These are phyloP conservation scores for Eimeria sp. DNA, from an alignment of 169 alveolate species.

Conservation along the genomic window DNA sequence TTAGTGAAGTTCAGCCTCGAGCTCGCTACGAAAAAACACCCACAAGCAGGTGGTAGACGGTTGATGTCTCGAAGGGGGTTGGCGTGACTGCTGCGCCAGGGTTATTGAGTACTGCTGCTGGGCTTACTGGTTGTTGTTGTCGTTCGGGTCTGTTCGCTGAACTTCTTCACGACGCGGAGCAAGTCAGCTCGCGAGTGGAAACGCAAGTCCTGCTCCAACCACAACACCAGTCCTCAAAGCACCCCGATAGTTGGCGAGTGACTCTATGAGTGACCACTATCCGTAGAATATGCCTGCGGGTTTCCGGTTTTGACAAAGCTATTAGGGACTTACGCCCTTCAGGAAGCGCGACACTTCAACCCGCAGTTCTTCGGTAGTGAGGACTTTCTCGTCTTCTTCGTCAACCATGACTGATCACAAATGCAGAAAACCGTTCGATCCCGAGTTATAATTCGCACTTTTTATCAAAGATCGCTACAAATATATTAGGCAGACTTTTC, in stretches of 20 bases:
- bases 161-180: slow-evolving; percentile 70
- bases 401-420: slow-evolving; percentile 63
- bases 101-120: background rate
- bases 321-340: slow-evolving; percentile 26
- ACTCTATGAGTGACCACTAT: background rate
- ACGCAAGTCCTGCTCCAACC: slow-evolving; percentile 62
- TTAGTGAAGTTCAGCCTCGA: slow-evolving; percentile 67
- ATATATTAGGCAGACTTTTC: background rate
- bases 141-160: slow-evolving; percentile 69
- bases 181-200: slow-evolving; percentile 68
- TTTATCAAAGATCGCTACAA: background rate
- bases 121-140: slow-evolving; percentile 68
- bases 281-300: background rate
- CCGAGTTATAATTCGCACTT: background rate
- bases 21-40: slow-evolving; percentile 39
- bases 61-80: background rate
- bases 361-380: slow-evolving; percentile 65
- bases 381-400: slow-evolving; percentile 64
- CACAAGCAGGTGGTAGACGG: background rate
- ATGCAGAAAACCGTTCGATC: background rate
- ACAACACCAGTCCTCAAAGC: background rate
- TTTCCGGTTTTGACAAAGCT: background rate
- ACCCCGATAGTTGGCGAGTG: background rate
- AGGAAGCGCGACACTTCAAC: slow-evolving; percentile 72
- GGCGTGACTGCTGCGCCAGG: background rate